These are phyloP conservation scores for Diaporthe citriasiana DNA, from an alignment of 2,329 filamentous ascomycete species.

Conservation along the genomic window DNA sequence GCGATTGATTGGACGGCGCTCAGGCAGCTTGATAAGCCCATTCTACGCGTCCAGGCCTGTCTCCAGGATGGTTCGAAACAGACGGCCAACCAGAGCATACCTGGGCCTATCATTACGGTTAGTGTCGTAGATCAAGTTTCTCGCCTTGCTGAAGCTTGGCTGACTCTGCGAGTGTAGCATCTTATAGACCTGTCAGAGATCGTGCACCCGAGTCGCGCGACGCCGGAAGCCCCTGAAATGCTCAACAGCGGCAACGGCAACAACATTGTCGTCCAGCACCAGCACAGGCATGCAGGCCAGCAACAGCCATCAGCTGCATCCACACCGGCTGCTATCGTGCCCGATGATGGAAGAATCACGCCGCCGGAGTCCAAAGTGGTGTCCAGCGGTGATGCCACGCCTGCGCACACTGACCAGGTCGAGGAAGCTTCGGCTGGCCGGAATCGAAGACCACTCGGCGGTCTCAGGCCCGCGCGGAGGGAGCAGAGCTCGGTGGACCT, in stretches of 20 bases:
- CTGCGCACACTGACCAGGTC: neutral
- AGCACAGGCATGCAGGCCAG: neutral
- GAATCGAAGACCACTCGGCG: constrained; percentile 14
- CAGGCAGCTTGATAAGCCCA: constrained; percentile 14
- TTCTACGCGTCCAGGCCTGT: constrained; percentile 28
- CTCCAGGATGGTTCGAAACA: constrained; percentile 30
- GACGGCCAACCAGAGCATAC: constrained; percentile 26
- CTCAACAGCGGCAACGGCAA: neutral
- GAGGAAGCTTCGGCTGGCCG: constrained; percentile 4
- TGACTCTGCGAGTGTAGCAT: constrained; percentile 6
- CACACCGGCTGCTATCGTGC: neutral
- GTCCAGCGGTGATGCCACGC: neutral
- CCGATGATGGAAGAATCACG: constrained; percentile 8
- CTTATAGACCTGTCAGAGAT: constrained; percentile 18
- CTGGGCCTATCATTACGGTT: constrained; percentile 6
- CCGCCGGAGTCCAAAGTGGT: neutral
- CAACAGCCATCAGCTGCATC: neutral
- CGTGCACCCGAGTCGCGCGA: neutral
- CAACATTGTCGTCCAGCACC: neutral
- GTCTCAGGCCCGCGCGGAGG: constrained; percentile 9
- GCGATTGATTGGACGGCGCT: constrained; percentile 24
- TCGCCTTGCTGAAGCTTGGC: neutral
- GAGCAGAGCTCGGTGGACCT: constrained; percentile 1
- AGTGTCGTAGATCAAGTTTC: neutral
- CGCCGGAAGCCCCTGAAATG: constrained; percentile 7